These are phyloP conservation scores for Phytophthora multivora DNA, from an alignment of 352 stramenopile genomes.

Conservation along the genomic window DNA sequence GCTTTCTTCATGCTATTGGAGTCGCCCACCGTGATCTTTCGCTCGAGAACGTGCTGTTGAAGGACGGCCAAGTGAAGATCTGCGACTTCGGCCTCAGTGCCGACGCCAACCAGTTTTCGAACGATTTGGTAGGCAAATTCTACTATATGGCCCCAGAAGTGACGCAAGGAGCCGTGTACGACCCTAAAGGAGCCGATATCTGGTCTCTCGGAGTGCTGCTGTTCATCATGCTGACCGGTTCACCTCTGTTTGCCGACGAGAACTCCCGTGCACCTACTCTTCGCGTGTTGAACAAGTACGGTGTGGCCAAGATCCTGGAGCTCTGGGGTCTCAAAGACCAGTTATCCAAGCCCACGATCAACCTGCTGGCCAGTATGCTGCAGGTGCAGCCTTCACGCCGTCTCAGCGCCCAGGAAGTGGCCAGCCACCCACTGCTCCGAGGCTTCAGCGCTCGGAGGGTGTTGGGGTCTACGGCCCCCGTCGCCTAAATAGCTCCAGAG, in stretches of 20 bases:
- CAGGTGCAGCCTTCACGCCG: conserved; percentile 50
- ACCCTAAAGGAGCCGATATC: conserved; percentile 58
- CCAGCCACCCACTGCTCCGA: conserved; percentile 25
- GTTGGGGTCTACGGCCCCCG: background rate
- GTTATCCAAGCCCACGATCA: conserved; percentile 36
- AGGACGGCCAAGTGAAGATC: conserved; percentile 49
- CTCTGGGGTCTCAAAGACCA: conserved; percentile 56
- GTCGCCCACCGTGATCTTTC: conserved; percentile 65
- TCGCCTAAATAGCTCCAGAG: conserved; percentile 12
- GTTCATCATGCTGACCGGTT: conserved; percentile 75
- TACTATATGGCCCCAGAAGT: conserved; percentile 84
- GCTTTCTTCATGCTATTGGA: conserved; percentile 52
- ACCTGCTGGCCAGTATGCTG: conserved; percentile 50
- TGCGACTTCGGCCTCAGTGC: conserved; percentile 74
- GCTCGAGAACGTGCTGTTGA: conserved; percentile 67
- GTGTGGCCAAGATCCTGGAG: conserved; percentile 57
- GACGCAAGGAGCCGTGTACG: conserved; percentile 35
- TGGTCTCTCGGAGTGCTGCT: conserved; percentile 73
- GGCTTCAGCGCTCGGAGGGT: background rate
- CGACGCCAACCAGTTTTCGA: conserved; percentile 36
- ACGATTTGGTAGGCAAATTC: conserved; percentile 62
- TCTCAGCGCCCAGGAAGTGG: conserved; percentile 40
- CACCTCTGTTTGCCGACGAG: conserved; percentile 43
- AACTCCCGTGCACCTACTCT: conserved; percentile 53
- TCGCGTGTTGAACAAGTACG: conserved; percentile 51